A percentile compares a stretch with the other conserved stretches of the same genome.
phyloP scores from a whole-genome alignment of 805 yeast species.

The Groenewaldozyma tartarivorans region DNA sequence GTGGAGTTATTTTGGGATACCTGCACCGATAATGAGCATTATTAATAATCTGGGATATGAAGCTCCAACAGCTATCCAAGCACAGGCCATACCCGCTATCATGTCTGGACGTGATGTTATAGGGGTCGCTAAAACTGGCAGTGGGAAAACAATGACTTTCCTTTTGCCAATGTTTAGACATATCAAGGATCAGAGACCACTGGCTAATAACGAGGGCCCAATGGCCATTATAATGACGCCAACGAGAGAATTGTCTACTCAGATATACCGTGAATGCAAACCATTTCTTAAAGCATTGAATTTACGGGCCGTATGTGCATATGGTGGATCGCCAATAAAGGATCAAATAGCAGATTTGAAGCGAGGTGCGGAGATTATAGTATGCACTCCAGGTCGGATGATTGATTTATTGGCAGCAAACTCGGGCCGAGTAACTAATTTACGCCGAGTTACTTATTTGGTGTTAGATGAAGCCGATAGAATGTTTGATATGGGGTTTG shows the following conservation, averaged over 20 bases:
- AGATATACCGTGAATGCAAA: slow-evolving; percentile 59
- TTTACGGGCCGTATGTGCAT: slow-evolving; percentile 63
- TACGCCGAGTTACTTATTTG: slow-evolving; percentile 65
- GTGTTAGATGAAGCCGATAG: slow-evolving; percentile 95
- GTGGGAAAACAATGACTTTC: slow-evolving; percentile 90
- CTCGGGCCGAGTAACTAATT: slow-evolving; percentile 61
- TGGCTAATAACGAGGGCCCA: slow-evolving; percentile 52
- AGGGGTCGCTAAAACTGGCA: slow-evolving; percentile 94
- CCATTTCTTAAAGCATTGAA: slow-evolving; percentile 45
- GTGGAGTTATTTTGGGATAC: slow-evolving; percentile 79
- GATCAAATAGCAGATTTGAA: slow-evolving; percentile 73
- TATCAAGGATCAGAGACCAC: slow-evolving; percentile 58
- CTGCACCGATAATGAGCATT: slow-evolving; percentile 44
- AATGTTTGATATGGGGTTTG: slow-evolving; percentile 95
- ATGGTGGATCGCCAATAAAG: slow-evolving; percentile 83
- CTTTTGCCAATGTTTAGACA: slow-evolving; percentile 78
- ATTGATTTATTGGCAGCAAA: slow-evolving; percentile 83
- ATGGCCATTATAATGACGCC: slow-evolving; percentile 77
- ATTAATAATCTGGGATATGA: slow-evolving; percentile 45
- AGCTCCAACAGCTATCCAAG: slow-evolving; percentile 78
- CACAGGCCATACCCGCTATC: slow-evolving; percentile 82
- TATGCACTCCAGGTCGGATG: slow-evolving; percentile 93
- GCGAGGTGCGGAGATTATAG: slow-evolving; percentile 67
- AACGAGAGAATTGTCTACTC: slow-evolving; percentile 84
- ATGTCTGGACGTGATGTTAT: slow-evolving; percentile 86